Evolutionary conservation across 768 basidiomycete species (phyloP).

Genomic region (Podaxis sp.): DNA sequence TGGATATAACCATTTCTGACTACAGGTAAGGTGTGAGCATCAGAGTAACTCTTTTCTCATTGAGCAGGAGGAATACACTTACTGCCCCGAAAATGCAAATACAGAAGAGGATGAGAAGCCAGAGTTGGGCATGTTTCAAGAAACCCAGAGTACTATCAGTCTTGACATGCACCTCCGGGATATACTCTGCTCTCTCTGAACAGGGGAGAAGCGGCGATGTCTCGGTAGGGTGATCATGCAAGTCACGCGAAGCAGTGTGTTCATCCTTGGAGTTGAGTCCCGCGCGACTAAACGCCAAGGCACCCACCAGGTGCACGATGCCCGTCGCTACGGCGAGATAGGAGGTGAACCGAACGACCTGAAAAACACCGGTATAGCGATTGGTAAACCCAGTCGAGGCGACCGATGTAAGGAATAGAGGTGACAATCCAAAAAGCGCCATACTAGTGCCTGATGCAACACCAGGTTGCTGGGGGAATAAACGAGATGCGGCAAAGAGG

Average conservation of each 20-base stretch:
- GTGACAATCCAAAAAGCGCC: slow-evolving; percentile 81
- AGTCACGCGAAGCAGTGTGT: background rate
- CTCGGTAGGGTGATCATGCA: slow-evolving; percentile 23
- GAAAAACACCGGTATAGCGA: slow-evolving; percentile 37
- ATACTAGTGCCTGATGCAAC: slow-evolving; percentile 64
- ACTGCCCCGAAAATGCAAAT: slow-evolving; percentile 67
- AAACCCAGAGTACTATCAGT: slow-evolving; percentile 37
- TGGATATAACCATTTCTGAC: slow-evolving; percentile 83
- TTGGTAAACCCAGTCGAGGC: slow-evolving; percentile 63
- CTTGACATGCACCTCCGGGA: slow-evolving; percentile 9
- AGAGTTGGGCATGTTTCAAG: slow-evolving; percentile 57
- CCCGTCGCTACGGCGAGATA: slow-evolving; percentile 59
- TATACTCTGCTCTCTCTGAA: slow-evolving; percentile 2
- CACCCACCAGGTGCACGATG: slow-evolving; percentile 52
- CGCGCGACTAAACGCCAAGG: slow-evolving; percentile 26
- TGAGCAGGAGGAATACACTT: slow-evolving; percentile 27
- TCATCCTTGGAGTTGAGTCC: slow-evolving; percentile 10
- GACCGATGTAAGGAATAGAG: slow-evolving; percentile 65
- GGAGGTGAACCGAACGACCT: slow-evolving; percentile 45
- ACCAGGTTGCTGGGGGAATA: slow-evolving; percentile 64
- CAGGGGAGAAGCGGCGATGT: slow-evolving; percentile 29
- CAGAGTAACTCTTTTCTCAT: background rate
- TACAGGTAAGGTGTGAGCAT: slow-evolving; percentile 21
- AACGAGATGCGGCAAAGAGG: slow-evolving; percentile 72
- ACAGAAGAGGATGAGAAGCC: slow-evolving; percentile 54